Evolutionary conservation across 495 filamentous ascomycete species (phyloP).

Genomic region (Tuber indicum): DNA sequence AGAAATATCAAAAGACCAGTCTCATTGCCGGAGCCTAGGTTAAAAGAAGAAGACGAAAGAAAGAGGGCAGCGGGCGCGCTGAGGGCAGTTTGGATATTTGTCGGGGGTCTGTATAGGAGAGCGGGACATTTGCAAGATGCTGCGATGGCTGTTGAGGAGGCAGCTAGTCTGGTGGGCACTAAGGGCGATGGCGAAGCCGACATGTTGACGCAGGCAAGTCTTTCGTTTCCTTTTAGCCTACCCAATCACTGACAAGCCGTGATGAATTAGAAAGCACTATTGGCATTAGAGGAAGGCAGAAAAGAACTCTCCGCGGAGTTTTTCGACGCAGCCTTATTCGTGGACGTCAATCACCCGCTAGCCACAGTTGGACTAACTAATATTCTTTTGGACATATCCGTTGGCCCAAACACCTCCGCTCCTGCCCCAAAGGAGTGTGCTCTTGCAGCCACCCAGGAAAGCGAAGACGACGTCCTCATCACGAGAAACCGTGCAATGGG

Average conservation of each 20-base stretch:
- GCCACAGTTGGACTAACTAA: conserved; percentile 81
- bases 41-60: conserved; percentile 41
- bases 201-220: conserved; percentile 33
- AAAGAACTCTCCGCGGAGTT: conserved; percentile 62
- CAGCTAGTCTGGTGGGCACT: conserved; percentile 55
- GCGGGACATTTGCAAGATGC: conserved; percentile 76
- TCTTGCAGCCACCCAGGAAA: conserved; percentile 19
- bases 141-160: conserved; percentile 70
- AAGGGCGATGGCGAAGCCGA: conserved; percentile 39
- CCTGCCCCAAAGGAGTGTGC: conserved; percentile 3
- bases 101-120: conserved; percentile 77
- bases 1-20: conserved; percentile 33
- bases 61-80: conserved; percentile 33
- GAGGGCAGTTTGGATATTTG: conserved; percentile 74
- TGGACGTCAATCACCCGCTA: conserved; percentile 66
- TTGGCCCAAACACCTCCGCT: background rate
- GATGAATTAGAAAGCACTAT: conserved; percentile 56
- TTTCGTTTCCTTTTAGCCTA: background rate
- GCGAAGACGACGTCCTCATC: conserved; percentile 49
- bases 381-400: conserved; percentile 54
- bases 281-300: conserved; percentile 56
- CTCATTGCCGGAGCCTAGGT: conserved; percentile 37
- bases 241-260: conserved; percentile 9
- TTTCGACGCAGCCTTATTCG: conserved; percentile 73
- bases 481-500: conserved; percentile 80